Base-by-base conservation (phyloP, 163 green algal species). In the Prototheca cutis region DNA sequence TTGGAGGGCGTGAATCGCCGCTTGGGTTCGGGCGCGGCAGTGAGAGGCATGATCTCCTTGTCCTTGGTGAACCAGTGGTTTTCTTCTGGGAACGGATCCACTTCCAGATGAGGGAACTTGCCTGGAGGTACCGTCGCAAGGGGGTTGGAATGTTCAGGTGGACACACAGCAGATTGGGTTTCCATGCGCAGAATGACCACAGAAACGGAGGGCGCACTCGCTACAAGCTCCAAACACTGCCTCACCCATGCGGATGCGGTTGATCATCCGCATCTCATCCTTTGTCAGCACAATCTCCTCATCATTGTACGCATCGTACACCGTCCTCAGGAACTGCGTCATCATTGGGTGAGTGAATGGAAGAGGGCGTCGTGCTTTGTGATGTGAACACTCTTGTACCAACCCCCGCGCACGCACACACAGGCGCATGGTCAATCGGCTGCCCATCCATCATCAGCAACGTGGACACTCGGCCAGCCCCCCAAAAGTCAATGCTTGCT, bases 291-390 rank as follows among this genome's bases (percentile, higher is more conserved):
- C 72, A 54, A 96, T 83, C 71, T 94, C 80, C 66, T 97, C 89
- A 62, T 95, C 90, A 56, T 98, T 97, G 79, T 97, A 96, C 55
- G 90, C 87, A 60, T 98, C 91, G 61, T 96, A 96, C 8, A 98
- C 81, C 2, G 85, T 95, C 25, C 84, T 77, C 62, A 67, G 67
- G 3, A 40, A 53, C 39, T 60, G n/a, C 8, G n/a, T n/a, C n/a
- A n/a, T n/a, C n/a, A n/a, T n/a, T n/a, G n/a, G n/a, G n/a, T n/a
- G n/a, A n/a, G n/a, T n/a, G n/a, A n/a, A n/a, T n/a, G n/a, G n/a
- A n/a, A n/a, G n/a, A n/a, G n/a, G n/a, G n/a, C n/a, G n/a, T n/a
- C n/a, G n/a, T n/a, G n/a, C n/a, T n/a, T n/a, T n/a, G n/a, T n/a
- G n/a, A n/a, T n/a, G n/a, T n/a, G n/a, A n/a, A n/a, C n/a, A n/a